Conservation (phyloP, 2,329 filamentous ascomycete species). For the Talaromyces sp. region DNA sequence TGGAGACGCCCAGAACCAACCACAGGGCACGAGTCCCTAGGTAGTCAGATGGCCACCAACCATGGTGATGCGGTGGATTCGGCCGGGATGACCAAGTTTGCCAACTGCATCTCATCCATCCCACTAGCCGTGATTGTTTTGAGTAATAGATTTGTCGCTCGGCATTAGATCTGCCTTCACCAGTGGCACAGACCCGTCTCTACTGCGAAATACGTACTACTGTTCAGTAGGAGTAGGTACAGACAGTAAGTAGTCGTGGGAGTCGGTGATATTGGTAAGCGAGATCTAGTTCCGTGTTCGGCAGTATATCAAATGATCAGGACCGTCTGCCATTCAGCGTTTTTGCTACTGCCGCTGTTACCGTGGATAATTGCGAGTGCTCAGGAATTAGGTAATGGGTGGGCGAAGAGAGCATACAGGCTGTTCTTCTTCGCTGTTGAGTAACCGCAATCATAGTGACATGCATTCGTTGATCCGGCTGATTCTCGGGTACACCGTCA, state of each 20-base stretch:
- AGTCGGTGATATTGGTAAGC: background rate
- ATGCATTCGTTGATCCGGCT: background rate
- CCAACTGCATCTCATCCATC: conserved; percentile 1
- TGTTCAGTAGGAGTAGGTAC: no score
- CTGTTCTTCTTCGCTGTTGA: background rate
- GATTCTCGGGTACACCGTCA: background rate
- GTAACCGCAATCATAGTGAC: background rate
- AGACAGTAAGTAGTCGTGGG: no score
- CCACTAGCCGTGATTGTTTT: conserved; percentile 1
- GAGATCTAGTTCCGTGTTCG: background rate
- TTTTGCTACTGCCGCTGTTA: conserved; percentile 6
- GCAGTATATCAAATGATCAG: background rate
- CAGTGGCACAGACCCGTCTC: background rate
- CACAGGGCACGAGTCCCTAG: conserved; percentile 8
- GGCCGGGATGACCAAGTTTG: conserved; percentile 11
- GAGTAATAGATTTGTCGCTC: conserved; percentile 5
- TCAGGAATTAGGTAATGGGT: background rate
- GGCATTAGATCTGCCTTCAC: background rate
- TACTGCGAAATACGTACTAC: background rate
- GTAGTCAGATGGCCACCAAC: conserved; percentile 6
- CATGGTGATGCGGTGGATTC: conserved; percentile 10
- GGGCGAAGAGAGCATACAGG: background rate
- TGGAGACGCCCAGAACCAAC: conserved; percentile 2
- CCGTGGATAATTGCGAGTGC: conserved; percentile 2
- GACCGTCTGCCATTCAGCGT: background rate